These are phyloP conservation scores for Drosera capensis DNA, from an alignment of 148 eudicot genomes.

Conservation along the genomic window DNA sequence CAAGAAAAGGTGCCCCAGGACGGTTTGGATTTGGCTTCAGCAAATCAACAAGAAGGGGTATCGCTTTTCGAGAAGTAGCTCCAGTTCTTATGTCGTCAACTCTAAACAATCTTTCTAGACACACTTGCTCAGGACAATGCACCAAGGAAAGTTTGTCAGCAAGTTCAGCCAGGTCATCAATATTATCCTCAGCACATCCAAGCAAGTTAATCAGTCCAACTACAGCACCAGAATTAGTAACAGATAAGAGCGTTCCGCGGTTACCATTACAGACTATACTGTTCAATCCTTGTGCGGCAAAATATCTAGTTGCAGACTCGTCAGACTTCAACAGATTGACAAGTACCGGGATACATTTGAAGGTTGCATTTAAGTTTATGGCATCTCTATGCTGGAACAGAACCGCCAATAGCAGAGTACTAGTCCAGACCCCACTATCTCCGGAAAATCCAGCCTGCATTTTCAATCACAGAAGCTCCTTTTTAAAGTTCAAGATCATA, in stretches of 20 bases:
- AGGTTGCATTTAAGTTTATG: slow-evolving; percentile 64
- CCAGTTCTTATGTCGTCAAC: slow-evolving; percentile 95
- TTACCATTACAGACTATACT: slow-evolving; percentile 93
- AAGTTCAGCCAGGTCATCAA: slow-evolving; percentile 56
- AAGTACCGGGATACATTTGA: slow-evolving; percentile 70
- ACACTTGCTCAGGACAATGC: slow-evolving; percentile 80
- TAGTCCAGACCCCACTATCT: slow-evolving; percentile 74
- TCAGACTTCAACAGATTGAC: slow-evolving; percentile 71
- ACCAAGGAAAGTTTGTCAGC: slow-evolving; percentile 70
- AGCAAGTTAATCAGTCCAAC: slow-evolving; percentile 70
- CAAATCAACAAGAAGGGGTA: slow-evolving; percentile 87
- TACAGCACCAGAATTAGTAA: slow-evolving; percentile 89
- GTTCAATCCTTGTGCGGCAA: slow-evolving; percentile 88
- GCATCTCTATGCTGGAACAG: slow-evolving; percentile 85
- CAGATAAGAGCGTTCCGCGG: slow-evolving; percentile 89
- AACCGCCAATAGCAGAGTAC: slow-evolving; percentile 68
- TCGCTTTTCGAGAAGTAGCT: slow-evolving; percentile 87
- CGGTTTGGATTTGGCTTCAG: slow-evolving; percentile 97
- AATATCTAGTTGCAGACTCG: slow-evolving; percentile 71
- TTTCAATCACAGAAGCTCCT: slow-evolving; percentile 6
- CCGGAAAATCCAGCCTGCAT: slow-evolving; percentile 52
- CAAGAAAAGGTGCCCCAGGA: slow-evolving; percentile 88
- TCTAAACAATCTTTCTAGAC: slow-evolving; percentile 87
- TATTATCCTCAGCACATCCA: slow-evolving; percentile 91
- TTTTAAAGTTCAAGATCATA: too few relatives aligned